Percentiles rank a stretch among this genome's conserved stretches.
These are phyloP conservation scores for Dactylellina sp. DNA, from an alignment of 2,329 filamentous ascomycete species.

Conservation along the genomic window DNA sequence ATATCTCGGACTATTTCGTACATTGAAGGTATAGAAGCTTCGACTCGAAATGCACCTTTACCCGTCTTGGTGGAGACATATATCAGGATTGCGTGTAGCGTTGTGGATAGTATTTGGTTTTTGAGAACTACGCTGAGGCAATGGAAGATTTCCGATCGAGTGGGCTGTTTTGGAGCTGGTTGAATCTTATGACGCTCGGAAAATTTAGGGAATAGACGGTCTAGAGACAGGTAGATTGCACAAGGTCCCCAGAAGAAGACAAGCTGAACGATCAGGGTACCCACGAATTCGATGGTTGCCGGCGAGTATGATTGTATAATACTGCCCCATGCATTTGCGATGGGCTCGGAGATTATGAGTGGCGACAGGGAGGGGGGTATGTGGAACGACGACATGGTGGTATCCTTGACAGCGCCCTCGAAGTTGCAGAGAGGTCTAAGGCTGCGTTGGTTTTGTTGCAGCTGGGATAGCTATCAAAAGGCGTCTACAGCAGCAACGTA, in stretches of 20 bases:
- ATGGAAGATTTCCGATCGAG: conserved; percentile 64
- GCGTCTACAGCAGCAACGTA: conserved; percentile 13
- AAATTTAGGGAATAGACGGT: conserved; percentile 66
- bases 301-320: conserved; percentile 59
- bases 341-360: conserved; percentile 13
- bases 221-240: conserved; percentile 65
- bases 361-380: conserved; percentile 30
- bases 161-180: conserved; percentile 68
- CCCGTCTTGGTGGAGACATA: conserved; percentile 59
- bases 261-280: conserved; percentile 64
- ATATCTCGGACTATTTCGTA: conserved; percentile 65
- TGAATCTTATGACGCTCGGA: conserved; percentile 70
- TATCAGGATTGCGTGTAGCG: conserved; percentile 61
- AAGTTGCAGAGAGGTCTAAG: neutral
- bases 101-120: conserved; percentile 66
- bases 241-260: conserved; percentile 67
- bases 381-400: conserved; percentile 49
- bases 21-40: conserved; percentile 63
- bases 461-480: conserved; percentile 3
- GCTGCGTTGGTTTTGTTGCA: conserved; percentile 54
- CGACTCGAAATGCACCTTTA: conserved; percentile 63
- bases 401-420: conserved; percentile 6
- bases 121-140: conserved; percentile 66
- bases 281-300: conserved; percentile 64
- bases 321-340: conserved; percentile 23